Conservation (phyloP, 257 asterid species). For the Gardenia jasminoides region DNA sequence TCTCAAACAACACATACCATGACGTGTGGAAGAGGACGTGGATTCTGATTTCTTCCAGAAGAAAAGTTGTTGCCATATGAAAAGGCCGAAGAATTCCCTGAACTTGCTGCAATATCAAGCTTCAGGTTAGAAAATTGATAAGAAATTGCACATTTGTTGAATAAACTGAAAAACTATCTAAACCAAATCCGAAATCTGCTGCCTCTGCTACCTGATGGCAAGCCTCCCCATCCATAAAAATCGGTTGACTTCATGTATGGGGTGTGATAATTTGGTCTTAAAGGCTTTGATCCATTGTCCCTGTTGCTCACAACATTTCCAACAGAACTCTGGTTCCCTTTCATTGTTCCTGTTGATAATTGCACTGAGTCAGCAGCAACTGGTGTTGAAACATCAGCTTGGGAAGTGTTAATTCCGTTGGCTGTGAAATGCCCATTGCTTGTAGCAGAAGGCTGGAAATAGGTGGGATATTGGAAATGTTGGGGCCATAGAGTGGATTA, state of each 20-base stretch:
- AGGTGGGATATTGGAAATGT: conserved; percentile 39
- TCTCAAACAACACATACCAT: conserved; percentile 26
- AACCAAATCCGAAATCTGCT: not conserved
- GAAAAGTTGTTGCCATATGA: conserved; percentile 28
- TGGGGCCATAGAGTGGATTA: conserved; percentile 33
- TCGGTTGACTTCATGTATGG: conserved; percentile 28
- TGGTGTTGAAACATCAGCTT: conserved; percentile 15
- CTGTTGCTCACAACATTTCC: conserved; percentile 26
- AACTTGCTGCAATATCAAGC: conserved; percentile 22
- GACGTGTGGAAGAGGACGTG: conserved; percentile 24
- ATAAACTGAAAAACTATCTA: not conserved
- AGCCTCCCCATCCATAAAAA: conserved; percentile 37
- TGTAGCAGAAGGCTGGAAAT: conserved; percentile 30
- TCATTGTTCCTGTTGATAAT: conserved; percentile 23
- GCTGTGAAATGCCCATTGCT: conserved; percentile 16
- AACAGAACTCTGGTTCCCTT: conserved; percentile 24
- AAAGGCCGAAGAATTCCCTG: conserved; percentile 31
- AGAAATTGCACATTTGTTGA: not conserved
- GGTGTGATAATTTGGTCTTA: conserved; percentile 22
- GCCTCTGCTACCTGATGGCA: conserved; percentile 20
- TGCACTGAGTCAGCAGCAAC: conserved; percentile 26
- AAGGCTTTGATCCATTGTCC: conserved; percentile 22
- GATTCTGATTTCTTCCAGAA: conserved; percentile 30
- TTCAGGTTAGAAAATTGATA: not conserved
- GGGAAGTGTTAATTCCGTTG: conserved; percentile 22